Conservation (phyloP, 148 eudicot species). For the Rhododendron griersonianum region DNA sequence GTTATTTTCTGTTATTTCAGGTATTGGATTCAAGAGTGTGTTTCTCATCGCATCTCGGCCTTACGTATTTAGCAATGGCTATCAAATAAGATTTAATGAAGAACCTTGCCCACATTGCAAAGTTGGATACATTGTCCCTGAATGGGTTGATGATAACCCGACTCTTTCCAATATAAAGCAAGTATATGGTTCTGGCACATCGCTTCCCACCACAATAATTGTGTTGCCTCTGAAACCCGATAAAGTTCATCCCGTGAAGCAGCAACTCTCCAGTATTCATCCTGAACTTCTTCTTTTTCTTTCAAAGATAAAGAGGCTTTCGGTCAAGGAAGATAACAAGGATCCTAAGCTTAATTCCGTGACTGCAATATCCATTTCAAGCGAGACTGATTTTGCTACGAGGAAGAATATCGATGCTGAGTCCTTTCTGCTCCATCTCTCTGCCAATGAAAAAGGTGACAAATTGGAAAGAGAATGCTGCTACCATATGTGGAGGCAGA, state of each 20-base stretch:
- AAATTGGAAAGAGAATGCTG: constrained; percentile 36
- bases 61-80: constrained; percentile 63
- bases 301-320: too few species aligned
- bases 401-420: constrained; percentile 56
- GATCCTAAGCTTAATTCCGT: constrained; percentile 24
- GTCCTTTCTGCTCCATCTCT: constrained; percentile 45
- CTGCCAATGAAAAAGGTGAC: constrained; percentile 34
- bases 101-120: constrained; percentile 53
- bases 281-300: too few species aligned
- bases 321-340: too few species aligned
- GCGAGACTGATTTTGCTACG: constrained; percentile 33
- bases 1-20: constrained; percentile 18
- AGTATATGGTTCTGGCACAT: constrained; percentile 35
- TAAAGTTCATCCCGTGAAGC: too few species aligned
- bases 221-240: constrained; percentile 17
- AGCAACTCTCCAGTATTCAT: too few species aligned
- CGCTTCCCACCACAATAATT: constrained; percentile 57
- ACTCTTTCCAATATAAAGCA: constrained; percentile 34
- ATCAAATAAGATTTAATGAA: constrained; percentile 58
- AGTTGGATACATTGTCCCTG: constrained; percentile 69
- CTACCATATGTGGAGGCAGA: constrained; percentile 74
- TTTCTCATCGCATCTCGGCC: constrained; percentile 60
- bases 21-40: constrained; percentile 73
- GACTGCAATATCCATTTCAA: constrained; percentile 52
- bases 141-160: constrained; percentile 65